phyloP scores from a whole-genome alignment of 2,329 filamentous ascomycete genomes.

The Colletotrichum sp. region DNA sequence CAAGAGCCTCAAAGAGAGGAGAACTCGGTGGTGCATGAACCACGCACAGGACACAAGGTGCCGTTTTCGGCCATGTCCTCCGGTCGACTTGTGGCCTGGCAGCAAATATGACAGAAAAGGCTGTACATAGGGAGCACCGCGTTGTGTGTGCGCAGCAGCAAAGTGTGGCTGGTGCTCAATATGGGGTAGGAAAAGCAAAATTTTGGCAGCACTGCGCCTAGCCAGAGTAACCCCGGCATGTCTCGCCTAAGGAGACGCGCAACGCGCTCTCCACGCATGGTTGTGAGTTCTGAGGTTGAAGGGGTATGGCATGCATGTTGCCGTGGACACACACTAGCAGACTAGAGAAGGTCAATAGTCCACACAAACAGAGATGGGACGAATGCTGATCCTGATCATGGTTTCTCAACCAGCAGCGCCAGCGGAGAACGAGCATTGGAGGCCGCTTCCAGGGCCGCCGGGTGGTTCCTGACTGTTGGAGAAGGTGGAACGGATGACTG shows the following conservation, averaged over 20 bases:
- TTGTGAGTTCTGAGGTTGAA: background rate
- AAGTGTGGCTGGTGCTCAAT: conserved; percentile 11
- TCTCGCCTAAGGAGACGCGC: conserved; percentile 14
- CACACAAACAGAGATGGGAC: background rate
- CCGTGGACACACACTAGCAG: background rate
- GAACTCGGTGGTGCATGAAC: background rate
- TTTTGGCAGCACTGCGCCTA: background rate
- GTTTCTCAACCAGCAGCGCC: background rate
- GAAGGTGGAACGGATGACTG: background rate
- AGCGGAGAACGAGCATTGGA: background rate
- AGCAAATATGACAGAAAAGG: background rate
- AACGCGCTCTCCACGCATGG: conserved; percentile 11
- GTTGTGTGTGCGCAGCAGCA: background rate
- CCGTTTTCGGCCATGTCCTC: conserved; percentile 1
- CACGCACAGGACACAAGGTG: background rate
- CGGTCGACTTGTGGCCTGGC: background rate
- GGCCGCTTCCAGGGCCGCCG: background rate
- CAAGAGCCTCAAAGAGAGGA: conserved; percentile 5
- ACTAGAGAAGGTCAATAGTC: background rate
- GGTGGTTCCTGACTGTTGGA: background rate
- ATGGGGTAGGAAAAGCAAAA: background rate
- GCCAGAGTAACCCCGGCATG: background rate
- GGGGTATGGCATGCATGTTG: background rate
- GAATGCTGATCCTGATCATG: background rate
- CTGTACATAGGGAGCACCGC: background rate